Percentiles rank a stretch among this genome's conserved stretches.
Evolutionary conservation across 2,329 filamentous ascomycete genomes (phyloP).

Genomic region (Sphaerulina populicola): DNA sequence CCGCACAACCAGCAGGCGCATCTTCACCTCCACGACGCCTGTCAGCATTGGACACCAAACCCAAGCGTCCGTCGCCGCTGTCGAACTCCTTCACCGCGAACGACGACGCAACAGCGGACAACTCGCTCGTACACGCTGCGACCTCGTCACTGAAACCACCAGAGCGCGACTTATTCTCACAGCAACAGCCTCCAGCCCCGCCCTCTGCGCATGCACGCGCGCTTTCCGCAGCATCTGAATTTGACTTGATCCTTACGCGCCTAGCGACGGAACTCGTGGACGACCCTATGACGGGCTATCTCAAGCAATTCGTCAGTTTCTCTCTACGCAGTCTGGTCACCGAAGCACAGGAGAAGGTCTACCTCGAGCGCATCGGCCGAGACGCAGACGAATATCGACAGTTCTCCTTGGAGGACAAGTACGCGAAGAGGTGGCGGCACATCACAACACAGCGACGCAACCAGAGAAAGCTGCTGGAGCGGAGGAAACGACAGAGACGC

Average conservation of each 20-base stretch:
- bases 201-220: constrained; percentile 12
- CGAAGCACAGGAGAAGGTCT: constrained; percentile 29
- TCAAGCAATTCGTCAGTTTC: constrained; percentile 41
- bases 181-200: constrained; percentile 3
- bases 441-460: constrained; percentile 4
- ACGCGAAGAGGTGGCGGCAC: constrained; percentile 34
- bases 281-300: constrained; percentile 34
- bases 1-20: constrained; percentile 11
- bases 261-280: constrained; percentile 36
- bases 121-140: neutral
- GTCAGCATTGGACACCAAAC: constrained; percentile 20
- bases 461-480: constrained; percentile 3
- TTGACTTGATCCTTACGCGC: constrained; percentile 25
- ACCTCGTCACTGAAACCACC: constrained; percentile 7
- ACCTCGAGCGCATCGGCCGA: constrained; percentile 26
- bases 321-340: constrained; percentile 29
- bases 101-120: constrained; percentile 1
- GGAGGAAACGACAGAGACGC: constrained; percentile 26
- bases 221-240: constrained; percentile 18
- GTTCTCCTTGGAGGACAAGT: constrained; percentile 32
- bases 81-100: constrained; percentile 27
- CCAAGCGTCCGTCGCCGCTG: constrained; percentile 31
- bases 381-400: constrained; percentile 30
- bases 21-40: constrained; percentile 16
- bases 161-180: neutral